phyloP scores from a whole-genome alignment of 352 stramenopile genomes.

The Pythium utonaiense region DNA sequence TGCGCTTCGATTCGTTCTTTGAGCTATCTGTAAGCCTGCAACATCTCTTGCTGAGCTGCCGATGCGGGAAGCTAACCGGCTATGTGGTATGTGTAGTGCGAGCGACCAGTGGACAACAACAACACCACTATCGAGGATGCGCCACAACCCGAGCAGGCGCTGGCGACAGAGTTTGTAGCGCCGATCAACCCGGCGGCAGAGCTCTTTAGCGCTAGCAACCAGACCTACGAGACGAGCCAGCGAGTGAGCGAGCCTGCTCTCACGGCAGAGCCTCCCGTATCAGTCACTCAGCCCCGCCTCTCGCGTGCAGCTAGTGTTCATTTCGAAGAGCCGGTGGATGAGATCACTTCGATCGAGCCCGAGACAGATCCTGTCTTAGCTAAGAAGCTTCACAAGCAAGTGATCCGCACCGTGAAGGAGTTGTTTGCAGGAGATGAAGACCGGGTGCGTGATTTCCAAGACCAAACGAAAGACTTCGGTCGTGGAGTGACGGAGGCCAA shows the following conservation, averaged over 20 bases:
- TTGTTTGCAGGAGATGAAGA: conserved; percentile 63
- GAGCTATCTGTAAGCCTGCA: conserved; percentile 46
- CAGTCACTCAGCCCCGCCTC: conserved; percentile 10
- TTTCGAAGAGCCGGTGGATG: conserved; percentile 51
- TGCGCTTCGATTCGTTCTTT: conserved; percentile 69
- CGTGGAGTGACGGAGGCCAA: conserved; percentile 58
- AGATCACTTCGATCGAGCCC: conserved; percentile 47
- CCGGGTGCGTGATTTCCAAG: conserved; percentile 73
- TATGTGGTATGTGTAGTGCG: conserved; percentile 5
- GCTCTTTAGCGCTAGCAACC: background rate
- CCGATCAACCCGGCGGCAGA: background rate
- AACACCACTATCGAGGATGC: background rate
- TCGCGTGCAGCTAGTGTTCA: conserved; percentile 8
- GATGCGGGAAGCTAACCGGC: background rate
- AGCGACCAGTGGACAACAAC: conserved; percentile 12
- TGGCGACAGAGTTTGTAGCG: background rate
- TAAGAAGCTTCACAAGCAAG: conserved; percentile 72
- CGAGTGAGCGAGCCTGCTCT: background rate
- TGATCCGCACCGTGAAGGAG: conserved; percentile 61
- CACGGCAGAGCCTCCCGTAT: background rate
- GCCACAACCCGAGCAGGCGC: background rate
- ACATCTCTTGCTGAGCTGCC: background rate
- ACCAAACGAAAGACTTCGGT: conserved; percentile 77
- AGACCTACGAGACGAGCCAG: background rate
- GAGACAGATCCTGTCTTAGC: conserved; percentile 53